A percentile compares a stretch with the other conserved stretches of the same genome.
These are phyloP conservation scores for Isabelozyma pseudorhagii DNA, from an alignment of 805 yeast genomes.

Conservation along the genomic window DNA sequence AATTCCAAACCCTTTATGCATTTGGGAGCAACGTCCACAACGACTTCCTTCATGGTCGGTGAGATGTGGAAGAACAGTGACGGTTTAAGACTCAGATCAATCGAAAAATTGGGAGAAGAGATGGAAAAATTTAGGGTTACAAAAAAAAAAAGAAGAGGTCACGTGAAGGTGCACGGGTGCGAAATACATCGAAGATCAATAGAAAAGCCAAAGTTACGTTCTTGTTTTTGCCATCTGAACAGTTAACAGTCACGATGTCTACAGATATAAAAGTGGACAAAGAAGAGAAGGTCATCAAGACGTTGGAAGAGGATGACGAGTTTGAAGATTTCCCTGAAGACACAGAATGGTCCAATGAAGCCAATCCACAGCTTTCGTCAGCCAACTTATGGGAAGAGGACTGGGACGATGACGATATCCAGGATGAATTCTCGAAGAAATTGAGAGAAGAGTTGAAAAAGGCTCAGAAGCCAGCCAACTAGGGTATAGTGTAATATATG, in stretches of 20 bases:
- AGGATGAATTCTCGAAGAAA: constrained; percentile 79
- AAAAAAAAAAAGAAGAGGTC: background rate
- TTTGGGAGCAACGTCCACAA: constrained; percentile 83
- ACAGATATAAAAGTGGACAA: constrained; percentile 11
- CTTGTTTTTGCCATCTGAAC: background rate
- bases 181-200: no score
- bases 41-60: constrained; percentile 43
- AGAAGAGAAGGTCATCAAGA: constrained; percentile 50
- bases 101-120: background rate
- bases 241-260: background rate
- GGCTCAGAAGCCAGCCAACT: constrained; percentile 12
- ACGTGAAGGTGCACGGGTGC: background rate
- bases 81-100: no score
- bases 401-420: constrained; percentile 96
- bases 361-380: constrained; percentile 48
- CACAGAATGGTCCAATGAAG: constrained; percentile 66
- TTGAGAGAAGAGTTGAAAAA: constrained; percentile 51
- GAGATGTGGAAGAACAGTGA: background rate
- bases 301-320: constrained; percentile 94
- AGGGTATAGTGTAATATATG: background rate
- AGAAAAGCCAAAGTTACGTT: no score
- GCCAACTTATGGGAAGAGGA: constrained; percentile 89
- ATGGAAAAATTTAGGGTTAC: background rate
- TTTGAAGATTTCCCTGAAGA: constrained; percentile 96
- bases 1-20: constrained; percentile 87